phyloP scores from a whole-genome alignment of 228 moss, liverwort and hornwort species.

The Sphagnum magellanicum region DNA sequence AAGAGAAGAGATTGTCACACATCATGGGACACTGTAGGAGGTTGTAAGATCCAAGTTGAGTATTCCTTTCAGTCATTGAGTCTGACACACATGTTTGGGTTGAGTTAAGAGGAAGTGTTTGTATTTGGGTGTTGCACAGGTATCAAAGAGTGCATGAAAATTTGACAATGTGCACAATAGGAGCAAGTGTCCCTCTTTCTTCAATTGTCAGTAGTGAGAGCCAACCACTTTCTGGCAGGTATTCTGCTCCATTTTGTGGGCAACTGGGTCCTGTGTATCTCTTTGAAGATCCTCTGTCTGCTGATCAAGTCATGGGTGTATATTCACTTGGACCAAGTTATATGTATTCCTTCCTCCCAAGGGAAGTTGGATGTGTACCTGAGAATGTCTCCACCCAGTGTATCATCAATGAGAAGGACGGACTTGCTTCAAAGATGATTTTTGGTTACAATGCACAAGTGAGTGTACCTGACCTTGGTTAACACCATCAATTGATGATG shows the following conservation, averaged over 20 bases:
- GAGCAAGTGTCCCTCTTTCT: constrained; percentile 46
- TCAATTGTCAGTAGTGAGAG: constrained; percentile 40
- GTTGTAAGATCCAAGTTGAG: too few species aligned
- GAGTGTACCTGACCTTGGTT: background rate
- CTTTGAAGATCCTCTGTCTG: constrained; percentile 68
- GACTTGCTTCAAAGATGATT: constrained; percentile 64
- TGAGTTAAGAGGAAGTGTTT: background rate
- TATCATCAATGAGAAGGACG: constrained; percentile 67
- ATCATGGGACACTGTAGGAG: too few species aligned
- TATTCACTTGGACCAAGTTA: constrained; percentile 68
- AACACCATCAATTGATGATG: too few species aligned
- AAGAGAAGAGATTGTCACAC: too few species aligned
- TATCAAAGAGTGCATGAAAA: constrained; percentile 60
- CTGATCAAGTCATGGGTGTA: constrained; percentile 63
- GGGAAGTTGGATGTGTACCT: constrained; percentile 72
- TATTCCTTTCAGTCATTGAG: background rate
- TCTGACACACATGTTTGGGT: too few species aligned
- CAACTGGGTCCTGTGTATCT: constrained; percentile 70
- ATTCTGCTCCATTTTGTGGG: constrained; percentile 60
- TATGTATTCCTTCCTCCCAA: constrained; percentile 79
- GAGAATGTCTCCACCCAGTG: constrained; percentile 62
- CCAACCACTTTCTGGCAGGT: constrained; percentile 34
- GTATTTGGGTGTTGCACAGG: constrained; percentile 15
- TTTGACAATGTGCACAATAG: constrained; percentile 66
- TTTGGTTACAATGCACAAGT: constrained; percentile 87